Conservation (phyloP, 768 basidiomycete species). For the Dacryopinax spathularia region DNA sequence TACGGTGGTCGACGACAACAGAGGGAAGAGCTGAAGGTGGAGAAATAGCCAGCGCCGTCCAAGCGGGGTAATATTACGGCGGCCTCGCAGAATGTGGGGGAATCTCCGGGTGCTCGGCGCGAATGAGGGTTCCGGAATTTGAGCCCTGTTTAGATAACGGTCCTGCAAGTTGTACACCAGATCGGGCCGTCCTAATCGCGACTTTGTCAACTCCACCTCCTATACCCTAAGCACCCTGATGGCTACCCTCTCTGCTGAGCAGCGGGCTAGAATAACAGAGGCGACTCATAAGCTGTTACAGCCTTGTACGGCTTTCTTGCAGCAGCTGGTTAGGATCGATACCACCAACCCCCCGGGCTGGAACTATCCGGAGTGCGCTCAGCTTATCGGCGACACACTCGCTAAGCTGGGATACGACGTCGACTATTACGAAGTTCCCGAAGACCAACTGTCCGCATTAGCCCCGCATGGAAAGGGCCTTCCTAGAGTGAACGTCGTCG, state of each 20-base stretch:
- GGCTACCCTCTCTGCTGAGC: background rate
- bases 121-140: too few species aligned
- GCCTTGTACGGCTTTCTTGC: background rate
- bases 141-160: too few species aligned
- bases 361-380: slow-evolving; percentile 5
- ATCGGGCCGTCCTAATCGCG: too few species aligned
- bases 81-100: too few species aligned
- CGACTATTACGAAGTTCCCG: background rate
- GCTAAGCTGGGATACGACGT: background rate
- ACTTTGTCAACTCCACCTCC: background rate
- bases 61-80: too few species aligned
- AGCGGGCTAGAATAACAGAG: background rate
- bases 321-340: background rate
- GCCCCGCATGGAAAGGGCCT: background rate
- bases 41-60: too few species aligned
- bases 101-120: too few species aligned
- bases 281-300: background rate
- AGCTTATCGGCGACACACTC: slow-evolving; percentile 5
- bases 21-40: too few species aligned
- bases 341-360: slow-evolving; percentile 7
- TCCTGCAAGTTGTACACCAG: too few species aligned
- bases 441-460: background rate
- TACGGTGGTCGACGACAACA: too few species aligned
- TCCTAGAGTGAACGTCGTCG: background rate
- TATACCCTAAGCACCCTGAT: background rate